phyloP scores from a whole-genome alignment of 2,329 filamentous ascomycete genomes.

The Phoma sp. region DNA sequence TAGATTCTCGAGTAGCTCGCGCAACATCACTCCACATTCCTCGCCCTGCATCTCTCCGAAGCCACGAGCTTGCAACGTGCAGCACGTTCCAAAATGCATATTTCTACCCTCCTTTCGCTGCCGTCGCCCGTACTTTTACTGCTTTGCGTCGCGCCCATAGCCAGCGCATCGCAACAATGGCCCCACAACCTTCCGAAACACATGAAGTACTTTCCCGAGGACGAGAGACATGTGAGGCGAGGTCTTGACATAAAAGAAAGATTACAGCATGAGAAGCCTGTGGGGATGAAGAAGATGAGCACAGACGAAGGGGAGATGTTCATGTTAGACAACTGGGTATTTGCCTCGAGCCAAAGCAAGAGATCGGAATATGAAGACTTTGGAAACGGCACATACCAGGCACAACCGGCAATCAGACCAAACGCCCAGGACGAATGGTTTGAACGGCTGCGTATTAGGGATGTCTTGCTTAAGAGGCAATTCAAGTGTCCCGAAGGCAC shows the following conservation, averaged over 20 bases:
- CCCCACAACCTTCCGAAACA: constrained; percentile 56
- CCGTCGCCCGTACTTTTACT: constrained; percentile 40
- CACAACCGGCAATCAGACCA: constrained; percentile 37
- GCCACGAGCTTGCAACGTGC: constrained; percentile 11
- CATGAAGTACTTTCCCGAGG: constrained; percentile 58
- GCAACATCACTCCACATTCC: constrained; percentile 20
- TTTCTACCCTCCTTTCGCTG: constrained; percentile 38
- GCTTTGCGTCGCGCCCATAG: constrained; percentile 31
- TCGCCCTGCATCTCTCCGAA: constrained; percentile 21
- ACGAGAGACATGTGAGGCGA: constrained; percentile 53
- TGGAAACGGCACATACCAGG: constrained; percentile 33
- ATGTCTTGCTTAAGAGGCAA: constrained; percentile 60
- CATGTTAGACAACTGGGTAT: constrained; percentile 69
- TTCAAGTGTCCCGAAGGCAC: constrained; percentile 74
- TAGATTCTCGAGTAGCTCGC: constrained; percentile 15
- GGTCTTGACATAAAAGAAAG: constrained; percentile 51
- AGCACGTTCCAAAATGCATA: constrained; percentile 29
- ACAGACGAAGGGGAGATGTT: constrained; percentile 77
- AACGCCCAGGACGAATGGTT: constrained; percentile 37
- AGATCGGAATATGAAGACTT: constrained; percentile 18
- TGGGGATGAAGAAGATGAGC: constrained; percentile 75
- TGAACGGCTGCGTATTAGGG: constrained; percentile 49
- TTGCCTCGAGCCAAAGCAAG: constrained; percentile 41
- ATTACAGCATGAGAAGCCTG: constrained; percentile 57
- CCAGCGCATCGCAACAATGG: constrained; percentile 51